Percentiles rank a stretch among this genome's conserved stretches.
phyloP scores from a whole-genome alignment of 176 grass and related monocot species.

The Alopecurus myosuroides region DNA sequence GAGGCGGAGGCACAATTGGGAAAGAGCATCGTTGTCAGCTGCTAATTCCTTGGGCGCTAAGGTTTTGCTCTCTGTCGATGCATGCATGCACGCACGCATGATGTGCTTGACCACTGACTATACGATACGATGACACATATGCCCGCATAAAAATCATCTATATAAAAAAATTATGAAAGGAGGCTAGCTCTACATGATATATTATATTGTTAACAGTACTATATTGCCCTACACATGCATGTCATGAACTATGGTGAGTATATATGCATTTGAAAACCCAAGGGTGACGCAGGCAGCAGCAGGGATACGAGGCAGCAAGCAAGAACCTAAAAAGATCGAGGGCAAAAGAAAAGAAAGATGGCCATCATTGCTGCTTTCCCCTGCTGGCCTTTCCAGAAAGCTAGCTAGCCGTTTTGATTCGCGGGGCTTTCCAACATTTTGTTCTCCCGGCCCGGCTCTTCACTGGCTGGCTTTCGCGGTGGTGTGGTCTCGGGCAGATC shows the following conservation, averaged over 20 bases:
- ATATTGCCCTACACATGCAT: neutral
- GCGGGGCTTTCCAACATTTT: slow-evolving; percentile 39
- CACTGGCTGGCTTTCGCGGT: neutral
- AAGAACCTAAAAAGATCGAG: slow-evolving; percentile 22
- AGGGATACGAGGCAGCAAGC: neutral
- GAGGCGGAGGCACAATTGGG: neutral
- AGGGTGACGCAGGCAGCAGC: neutral
- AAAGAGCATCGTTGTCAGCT: slow-evolving; percentile 26
- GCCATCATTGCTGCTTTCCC: slow-evolving; percentile 38
- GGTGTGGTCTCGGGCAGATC: slow-evolving; percentile 39
- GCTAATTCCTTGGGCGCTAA: slow-evolving; percentile 55
- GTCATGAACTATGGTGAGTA: neutral
- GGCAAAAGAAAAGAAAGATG: neutral
- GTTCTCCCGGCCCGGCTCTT: slow-evolving; percentile 10
- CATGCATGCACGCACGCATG: neutral
- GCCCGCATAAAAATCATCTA: neutral
- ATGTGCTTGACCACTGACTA: neutral
- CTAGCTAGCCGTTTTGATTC: slow-evolving; percentile 44
- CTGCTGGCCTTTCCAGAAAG: slow-evolving; percentile 41
- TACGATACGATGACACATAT: too few relatives aligned
- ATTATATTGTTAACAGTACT: neutral
- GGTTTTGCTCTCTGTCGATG: slow-evolving; percentile 9
- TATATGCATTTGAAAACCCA: neutral
- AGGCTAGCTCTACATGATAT: too few relatives aligned
- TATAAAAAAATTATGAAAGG: neutral